Evolutionary conservation across 345 rosid genomes (phyloP), one percentile per base, ranked within the genome.

Genomic region (Arabidopsis arenosa): DNA sequence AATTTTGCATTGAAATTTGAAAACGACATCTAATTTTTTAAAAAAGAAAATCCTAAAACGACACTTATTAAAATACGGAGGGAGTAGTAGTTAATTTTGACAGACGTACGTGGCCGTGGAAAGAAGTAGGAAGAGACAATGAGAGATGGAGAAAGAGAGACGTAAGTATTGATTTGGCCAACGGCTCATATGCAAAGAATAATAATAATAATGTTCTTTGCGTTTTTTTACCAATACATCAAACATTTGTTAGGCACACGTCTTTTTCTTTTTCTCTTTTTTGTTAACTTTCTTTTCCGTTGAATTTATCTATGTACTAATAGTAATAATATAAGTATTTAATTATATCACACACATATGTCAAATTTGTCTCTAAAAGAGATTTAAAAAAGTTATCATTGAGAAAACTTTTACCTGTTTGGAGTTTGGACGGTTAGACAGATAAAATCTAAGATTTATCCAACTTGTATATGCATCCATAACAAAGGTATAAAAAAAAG

Each of bases 191-290:
- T 53, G 59, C 57, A 80, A 36, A 36, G 8, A 36, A 78, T 57
- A 75, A 58, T 75, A 68, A 66, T 75, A 68, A 54, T 55, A 51
- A 65, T 60, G 68, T 64, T 30, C 74, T 70, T 52, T 69, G 70
- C 70, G 63, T 55, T 68, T 53, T 70, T 75, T 70, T 53, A 64
- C 68, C 30, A 9, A 70, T 53, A 33, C 54, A 57, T 62, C 60
- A 49, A 36, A 49, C 79, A 57, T 45, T 52, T 70, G 85, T 83
- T 83, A 85, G 90, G 90, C 88, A 81, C 45, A 83, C 77, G 89
- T 86, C 86, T 64, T 61, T 49, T 80, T 81, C 83, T 61, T n/a
- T 64, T 52, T 14, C 30, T 8, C 30, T 28, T 28, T n/a, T 26
- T 54, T 18, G 9, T 45, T 30, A 61, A 13, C 51, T 54, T 55